Evolutionary conservation across 140 eudicot species (phyloP).

Genomic region (Bidens hawaiensis): DNA sequence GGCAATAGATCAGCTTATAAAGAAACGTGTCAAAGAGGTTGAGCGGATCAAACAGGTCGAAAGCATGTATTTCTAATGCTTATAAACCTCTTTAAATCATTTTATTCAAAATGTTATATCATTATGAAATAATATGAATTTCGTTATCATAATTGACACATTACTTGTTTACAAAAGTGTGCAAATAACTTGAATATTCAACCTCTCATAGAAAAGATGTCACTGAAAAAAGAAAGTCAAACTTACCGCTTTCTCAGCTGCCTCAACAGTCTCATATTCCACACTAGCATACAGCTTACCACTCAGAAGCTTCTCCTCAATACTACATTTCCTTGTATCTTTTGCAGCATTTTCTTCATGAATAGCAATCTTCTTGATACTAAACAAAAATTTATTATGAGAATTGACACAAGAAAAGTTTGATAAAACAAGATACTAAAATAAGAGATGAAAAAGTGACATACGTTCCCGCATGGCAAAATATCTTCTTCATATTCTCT

Average conservation of each 20-base stretch:
- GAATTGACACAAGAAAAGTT: background rate
- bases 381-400: constrained; percentile 15
- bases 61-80: background rate
- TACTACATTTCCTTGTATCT: constrained; percentile 48
- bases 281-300: constrained; percentile 86
- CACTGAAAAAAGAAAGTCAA: background rate
- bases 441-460: constrained; percentile 10
- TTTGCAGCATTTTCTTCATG: constrained; percentile 64
- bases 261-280: constrained; percentile 76
- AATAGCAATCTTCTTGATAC: constrained; percentile 62
- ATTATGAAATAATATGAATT: background rate
- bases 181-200: background rate
- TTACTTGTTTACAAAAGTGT: background rate
- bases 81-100: background rate
- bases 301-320: constrained; percentile 74
- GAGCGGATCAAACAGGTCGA: background rate
- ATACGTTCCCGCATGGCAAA: constrained; percentile 74
- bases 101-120: background rate
- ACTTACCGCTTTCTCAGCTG: constrained; percentile 98
- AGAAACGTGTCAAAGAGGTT: background rate
- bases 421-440: background rate
- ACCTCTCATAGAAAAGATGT: background rate
- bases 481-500: constrained; percentile 64
- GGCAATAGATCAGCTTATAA: background rate
- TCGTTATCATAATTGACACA: background rate